phyloP scores from a whole-genome alignment of 2,329 filamentous ascomycete genomes.

The Epichloe aotearoae region DNA sequence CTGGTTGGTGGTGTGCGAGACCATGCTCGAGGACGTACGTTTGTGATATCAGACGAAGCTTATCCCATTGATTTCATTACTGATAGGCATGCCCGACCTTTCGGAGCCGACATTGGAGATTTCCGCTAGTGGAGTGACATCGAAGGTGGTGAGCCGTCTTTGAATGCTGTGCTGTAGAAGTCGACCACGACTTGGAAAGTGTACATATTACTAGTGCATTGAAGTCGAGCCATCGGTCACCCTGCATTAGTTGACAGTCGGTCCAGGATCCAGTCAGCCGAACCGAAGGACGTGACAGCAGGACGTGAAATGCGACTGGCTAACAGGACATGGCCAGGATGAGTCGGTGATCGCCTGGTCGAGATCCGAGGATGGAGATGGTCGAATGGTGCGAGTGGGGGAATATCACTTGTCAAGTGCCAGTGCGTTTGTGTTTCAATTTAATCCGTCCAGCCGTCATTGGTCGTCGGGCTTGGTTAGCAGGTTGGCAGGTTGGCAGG shows the following conservation, averaged over 20 bases:
- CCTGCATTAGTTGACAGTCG: slow-evolving; percentile 8
- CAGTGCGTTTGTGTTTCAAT: slow-evolving; percentile 1
- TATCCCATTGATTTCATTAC: neutral
- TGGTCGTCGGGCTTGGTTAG: too few relatives aligned
- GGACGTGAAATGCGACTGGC: slow-evolving; percentile 21
- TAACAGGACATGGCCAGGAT: slow-evolving; percentile 15
- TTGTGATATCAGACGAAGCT: neutral
- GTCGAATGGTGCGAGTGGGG: neutral
- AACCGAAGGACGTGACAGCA: slow-evolving; percentile 13
- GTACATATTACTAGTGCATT: neutral
- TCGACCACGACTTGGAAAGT: neutral
- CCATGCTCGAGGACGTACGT: neutral
- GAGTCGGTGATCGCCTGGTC: slow-evolving; percentile 14
- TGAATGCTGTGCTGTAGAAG: neutral
- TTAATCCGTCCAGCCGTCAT: too few relatives aligned
- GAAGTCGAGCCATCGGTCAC: neutral
- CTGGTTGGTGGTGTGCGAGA: neutral
- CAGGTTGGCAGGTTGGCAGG: too few relatives aligned
- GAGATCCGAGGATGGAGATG: slow-evolving; percentile 13
- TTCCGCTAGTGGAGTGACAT: neutral
- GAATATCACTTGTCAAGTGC: slow-evolving; percentile 1
- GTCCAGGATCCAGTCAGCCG: slow-evolving; percentile 5
- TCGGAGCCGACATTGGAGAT: neutral
- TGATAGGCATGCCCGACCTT: neutral
- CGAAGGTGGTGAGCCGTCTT: neutral